phyloP scores from a whole-genome alignment of 805 yeast genomes.

The Saturnispora bothae region DNA sequence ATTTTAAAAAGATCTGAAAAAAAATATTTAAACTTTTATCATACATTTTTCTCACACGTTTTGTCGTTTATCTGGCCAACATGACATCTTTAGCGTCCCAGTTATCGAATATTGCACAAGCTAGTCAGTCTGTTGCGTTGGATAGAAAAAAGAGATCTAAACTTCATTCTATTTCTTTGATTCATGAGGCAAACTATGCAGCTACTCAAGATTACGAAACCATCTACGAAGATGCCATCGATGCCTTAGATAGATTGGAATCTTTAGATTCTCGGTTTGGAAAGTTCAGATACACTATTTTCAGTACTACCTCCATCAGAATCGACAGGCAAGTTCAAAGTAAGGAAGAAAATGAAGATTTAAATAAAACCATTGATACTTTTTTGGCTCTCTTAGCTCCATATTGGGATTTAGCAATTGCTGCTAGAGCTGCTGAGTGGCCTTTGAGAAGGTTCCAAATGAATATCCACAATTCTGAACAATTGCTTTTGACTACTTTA shows the following conservation, averaged over 20 bases:
- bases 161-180: slow-evolving; percentile 78
- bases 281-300: slow-evolving; percentile 59
- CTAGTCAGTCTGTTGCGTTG: slow-evolving; percentile 60
- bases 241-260: slow-evolving; percentile 65
- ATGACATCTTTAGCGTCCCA: slow-evolving; percentile 63
- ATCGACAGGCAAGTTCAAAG: slow-evolving; percentile 79
- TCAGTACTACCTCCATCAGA: slow-evolving; percentile 68
- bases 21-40: background rate
- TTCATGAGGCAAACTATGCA: slow-evolving; percentile 79
- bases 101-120: slow-evolving; percentile 56
- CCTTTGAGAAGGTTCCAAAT: slow-evolving; percentile 82
- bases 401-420: slow-evolving; percentile 62
- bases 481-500: slow-evolving; percentile 56
- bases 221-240: slow-evolving; percentile 58
- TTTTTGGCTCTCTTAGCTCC: slow-evolving; percentile 70
- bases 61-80: background rate
- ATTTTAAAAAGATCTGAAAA: background rate
- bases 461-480: slow-evolving; percentile 71
- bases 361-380: slow-evolving; percentile 64
- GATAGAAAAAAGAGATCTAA: slow-evolving; percentile 83
- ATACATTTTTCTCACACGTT: background rate
- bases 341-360: slow-evolving; percentile 61
- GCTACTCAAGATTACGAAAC: slow-evolving; percentile 90
- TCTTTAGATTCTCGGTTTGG: slow-evolving; percentile 66
- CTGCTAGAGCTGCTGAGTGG: slow-evolving; percentile 88